Evolutionary conservation across 495 filamentous ascomycete genomes (phyloP), one percentile per base, ranked within the genome.

Genomic region (Aspergillus incahuasiensis): DNA sequence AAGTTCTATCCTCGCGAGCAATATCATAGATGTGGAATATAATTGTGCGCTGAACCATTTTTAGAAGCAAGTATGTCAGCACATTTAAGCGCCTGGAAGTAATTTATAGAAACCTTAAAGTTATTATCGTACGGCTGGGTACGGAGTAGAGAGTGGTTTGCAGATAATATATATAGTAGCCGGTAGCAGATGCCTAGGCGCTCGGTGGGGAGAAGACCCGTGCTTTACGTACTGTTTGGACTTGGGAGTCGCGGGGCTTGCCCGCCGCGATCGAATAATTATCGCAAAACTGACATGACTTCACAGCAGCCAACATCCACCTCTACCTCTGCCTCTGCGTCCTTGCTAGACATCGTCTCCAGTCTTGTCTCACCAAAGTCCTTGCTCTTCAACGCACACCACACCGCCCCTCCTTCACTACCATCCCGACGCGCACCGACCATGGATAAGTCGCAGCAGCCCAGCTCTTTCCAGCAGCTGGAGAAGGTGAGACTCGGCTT

Each of bases 401-500:
- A 49, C 48, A 44, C 57, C 12, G 58, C 55, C 7, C 40, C 52
- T 18, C 54, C 57, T 48, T 21, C 42, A 12, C 40, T 40, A 20
- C 55, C 30, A 12, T 35, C 52, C 28, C 56, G 38, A 24, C 24
- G 58, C 42, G 38, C 35, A 20, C 51, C 62, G 57, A 76, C 57
- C 35, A 96, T 96, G 91, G 91, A 95, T 73, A 88, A 88, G 62
- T 87, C 89, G 69, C 83, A 91, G 63, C 88, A 94, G 63, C 91
- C 91, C 46, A 95, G 88, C 74, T 96, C 90, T 47, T 97, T 97
- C 76, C 92, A 96, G 83, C 92, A 97, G 84, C 84, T 97, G 71
- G 92, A 97, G 74, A 97, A 95, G 78, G 79, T 80, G 62, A 51
- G 16, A 38, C 21, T 52, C 44, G 11, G 9, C 7, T 18, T 57